These are phyloP conservation scores for Phellopilus nigrolimitatus DNA, from an alignment of 1,284 basidiomycete genomes.

Conservation along the genomic window DNA sequence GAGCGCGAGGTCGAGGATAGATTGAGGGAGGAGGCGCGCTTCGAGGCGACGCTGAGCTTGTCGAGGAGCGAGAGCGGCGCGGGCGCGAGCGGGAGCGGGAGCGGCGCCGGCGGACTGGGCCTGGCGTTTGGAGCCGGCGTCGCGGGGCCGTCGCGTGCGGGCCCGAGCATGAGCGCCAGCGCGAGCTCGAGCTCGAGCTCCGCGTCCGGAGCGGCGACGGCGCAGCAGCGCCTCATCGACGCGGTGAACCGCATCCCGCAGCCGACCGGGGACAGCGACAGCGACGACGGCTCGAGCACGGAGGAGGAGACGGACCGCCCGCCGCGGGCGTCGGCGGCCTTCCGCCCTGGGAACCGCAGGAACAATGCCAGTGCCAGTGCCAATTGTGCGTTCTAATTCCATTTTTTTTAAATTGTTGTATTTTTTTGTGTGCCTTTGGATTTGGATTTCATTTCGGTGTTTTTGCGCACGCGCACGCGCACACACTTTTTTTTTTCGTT, in stretches of 20 bases:
- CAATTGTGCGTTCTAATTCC: too few species aligned
- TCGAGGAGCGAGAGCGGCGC: slow-evolving; percentile 6
- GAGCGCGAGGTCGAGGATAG: slow-evolving; percentile 17
- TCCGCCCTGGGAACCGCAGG: not conserved
- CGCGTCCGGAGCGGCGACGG: not conserved
- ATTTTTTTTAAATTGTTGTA: too few species aligned
- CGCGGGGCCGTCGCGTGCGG: not conserved
- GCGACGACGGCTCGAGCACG: slow-evolving; percentile 1
- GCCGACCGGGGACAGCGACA: not conserved
- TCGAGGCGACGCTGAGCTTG: slow-evolving; percentile 6
- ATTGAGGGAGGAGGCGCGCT: not conserved
- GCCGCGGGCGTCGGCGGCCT: not conserved
- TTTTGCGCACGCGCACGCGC: too few species aligned
- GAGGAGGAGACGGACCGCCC: slow-evolving; percentile 14
- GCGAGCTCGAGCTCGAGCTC: not conserved
- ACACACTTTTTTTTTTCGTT: too few species aligned
- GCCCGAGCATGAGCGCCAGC: not conserved
- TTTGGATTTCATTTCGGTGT: too few species aligned
- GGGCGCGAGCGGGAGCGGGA: slow-evolving; percentile 6
- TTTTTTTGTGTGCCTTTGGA: too few species aligned
- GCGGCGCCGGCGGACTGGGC: not conserved
- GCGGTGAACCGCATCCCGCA: not conserved
- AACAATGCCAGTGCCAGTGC: not conserved
- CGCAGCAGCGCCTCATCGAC: not conserved
- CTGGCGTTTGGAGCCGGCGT: not conserved